phyloP scores from a whole-genome alignment of 495 filamentous ascomycete genomes.

The Friedmanniomyces simplex region DNA sequence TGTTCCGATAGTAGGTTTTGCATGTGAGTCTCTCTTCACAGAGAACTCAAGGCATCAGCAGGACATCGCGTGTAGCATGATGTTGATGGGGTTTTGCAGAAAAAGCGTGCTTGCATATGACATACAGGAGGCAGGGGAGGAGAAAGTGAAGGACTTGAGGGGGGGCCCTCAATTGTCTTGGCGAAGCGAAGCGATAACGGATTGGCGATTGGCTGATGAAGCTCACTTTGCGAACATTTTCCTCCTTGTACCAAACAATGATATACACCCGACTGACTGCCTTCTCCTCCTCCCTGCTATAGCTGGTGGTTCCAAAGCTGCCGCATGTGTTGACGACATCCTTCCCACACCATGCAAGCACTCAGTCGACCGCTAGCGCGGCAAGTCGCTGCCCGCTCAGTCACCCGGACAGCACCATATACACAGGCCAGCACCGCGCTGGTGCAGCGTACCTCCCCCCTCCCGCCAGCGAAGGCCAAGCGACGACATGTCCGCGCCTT shows the following conservation, averaged over 20 bases:
- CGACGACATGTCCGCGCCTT: conserved; percentile 3
- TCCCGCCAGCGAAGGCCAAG: background rate
- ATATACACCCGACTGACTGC: background rate
- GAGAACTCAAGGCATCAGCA: no score
- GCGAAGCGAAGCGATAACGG: background rate
- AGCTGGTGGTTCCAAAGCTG: background rate
- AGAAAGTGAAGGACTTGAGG: no score
- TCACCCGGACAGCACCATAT: background rate
- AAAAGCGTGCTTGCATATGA: no score
- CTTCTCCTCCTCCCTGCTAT: background rate
- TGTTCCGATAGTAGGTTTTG: no score
- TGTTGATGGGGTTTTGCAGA: no score
- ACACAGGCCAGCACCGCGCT: conserved; percentile 1
- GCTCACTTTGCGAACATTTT: background rate
- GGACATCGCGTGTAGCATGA: no score
- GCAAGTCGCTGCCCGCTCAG: conserved; percentile 4
- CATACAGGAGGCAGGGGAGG: no score
- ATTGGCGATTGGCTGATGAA: background rate
- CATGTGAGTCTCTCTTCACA: no score
- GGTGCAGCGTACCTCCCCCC: background rate
- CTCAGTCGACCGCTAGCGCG: conserved; percentile 1
- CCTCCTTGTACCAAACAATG: background rate
- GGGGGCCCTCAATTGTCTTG: no score
- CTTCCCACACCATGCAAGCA: conserved; percentile 5
- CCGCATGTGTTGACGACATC: background rate